Evolutionary conservation across 148 eudicot genomes (phyloP).

Genomic region (Vaccinium darrowii): DNA sequence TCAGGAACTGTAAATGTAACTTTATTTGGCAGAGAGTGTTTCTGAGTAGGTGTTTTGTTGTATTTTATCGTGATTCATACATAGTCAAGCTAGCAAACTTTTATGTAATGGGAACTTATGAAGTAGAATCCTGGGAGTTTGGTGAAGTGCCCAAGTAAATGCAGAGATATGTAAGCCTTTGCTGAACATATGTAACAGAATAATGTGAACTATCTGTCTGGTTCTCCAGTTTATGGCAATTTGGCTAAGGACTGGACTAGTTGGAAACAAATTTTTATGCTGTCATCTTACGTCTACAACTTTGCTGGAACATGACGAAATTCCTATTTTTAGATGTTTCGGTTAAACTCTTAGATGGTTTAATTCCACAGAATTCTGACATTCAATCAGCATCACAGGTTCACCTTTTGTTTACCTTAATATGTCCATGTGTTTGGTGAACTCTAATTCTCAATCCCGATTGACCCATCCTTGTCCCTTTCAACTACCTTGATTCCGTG

Average conservation of each 20-base stretch:
- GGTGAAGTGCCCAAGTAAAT: neutral
- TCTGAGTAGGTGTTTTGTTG: neutral
- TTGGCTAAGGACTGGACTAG: neutral
- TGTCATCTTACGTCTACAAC: neutral
- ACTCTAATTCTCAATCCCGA: neutral
- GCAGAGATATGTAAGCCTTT: neutral
- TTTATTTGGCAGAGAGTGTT: conserved; percentile 17
- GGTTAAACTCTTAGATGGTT: neutral
- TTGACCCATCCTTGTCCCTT: neutral
- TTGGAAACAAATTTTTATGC: neutral
- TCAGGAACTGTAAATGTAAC: conserved; percentile 14
- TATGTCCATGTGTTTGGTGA: neutral
- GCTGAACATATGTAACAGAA: neutral
- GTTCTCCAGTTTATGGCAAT: neutral
- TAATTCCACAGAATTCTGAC: neutral
- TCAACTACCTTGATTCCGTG: neutral
- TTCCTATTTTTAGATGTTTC: neutral
- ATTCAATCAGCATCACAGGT: neutral
- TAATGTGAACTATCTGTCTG: neutral
- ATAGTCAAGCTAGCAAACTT: neutral
- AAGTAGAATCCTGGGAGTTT: neutral
- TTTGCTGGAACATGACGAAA: neutral
- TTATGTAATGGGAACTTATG: conserved; percentile 1
- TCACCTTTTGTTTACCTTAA: neutral
- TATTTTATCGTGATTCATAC: conserved; percentile 3